Percentiles rank a stretch among this genome's conserved stretches.
phyloP scores from a whole-genome alignment of 78 protist species.

The Dictyostelium firmibasis region DNA sequence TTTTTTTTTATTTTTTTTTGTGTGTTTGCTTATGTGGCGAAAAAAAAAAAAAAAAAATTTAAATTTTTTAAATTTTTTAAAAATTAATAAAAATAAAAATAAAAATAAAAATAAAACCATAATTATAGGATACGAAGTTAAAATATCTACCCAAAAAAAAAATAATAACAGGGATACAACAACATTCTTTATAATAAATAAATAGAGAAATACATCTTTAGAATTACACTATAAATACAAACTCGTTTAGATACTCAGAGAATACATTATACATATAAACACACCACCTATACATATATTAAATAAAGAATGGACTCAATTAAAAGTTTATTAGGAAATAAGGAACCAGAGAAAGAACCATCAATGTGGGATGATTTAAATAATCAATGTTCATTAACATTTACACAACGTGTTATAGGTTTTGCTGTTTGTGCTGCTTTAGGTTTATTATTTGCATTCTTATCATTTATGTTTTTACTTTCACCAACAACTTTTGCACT shows the following conservation, averaged over 20 bases:
- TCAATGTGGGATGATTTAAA: constrained; percentile 61
- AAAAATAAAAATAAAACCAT: too few species aligned
- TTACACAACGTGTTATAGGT: constrained; percentile 55
- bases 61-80: too few species aligned
- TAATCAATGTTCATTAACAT: constrained; percentile 74
- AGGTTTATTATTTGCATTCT: constrained; percentile 67
- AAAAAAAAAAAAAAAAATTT: too few species aligned
- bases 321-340: constrained; percentile 66
- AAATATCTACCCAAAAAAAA: too few species aligned
- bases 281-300: background rate
- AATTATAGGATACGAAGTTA: background rate
- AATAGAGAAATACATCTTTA: too few species aligned
- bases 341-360: constrained; percentile 32
- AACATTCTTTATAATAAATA: too few species aligned
- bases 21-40: too few species aligned
- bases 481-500: constrained; percentile 69
- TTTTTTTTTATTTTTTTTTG: too few species aligned
- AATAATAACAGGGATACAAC: too few species aligned
- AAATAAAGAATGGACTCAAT: constrained; percentile 49
- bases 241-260: too few species aligned
- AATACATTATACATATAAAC: background rate
- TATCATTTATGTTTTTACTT: constrained; percentile 35
- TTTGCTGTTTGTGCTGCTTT: constrained; percentile 58
- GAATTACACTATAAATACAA: too few species aligned
- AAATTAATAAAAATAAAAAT: too few species aligned